Evolutionary conservation across 1,139 yeast species (phyloP).

Genomic region (Arxiozyma slooffiae): DNA sequence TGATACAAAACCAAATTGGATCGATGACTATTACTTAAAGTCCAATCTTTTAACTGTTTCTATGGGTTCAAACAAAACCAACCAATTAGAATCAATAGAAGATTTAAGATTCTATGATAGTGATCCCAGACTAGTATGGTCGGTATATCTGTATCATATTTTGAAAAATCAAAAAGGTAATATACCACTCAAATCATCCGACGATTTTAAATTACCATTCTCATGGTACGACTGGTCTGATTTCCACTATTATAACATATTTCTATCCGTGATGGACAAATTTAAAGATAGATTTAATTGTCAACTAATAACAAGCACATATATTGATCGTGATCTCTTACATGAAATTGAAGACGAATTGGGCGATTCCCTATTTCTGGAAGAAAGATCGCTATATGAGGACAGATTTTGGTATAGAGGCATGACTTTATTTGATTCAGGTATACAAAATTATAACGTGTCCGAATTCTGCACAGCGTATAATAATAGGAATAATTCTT

Average conservation of each 20-base stretch:
- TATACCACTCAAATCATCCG: neutral
- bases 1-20: conserved; percentile 14
- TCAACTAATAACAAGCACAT: conserved; percentile 11
- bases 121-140: conserved; percentile 23
- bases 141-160: conserved; percentile 14
- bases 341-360: conserved; percentile 11
- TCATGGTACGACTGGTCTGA: conserved; percentile 28
- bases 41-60: conserved; percentile 13
- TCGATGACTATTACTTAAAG: conserved; percentile 15
- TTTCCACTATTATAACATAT: conserved; percentile 18
- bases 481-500: neutral
- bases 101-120: conserved; percentile 18
- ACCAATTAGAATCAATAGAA: conserved; percentile 9
- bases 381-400: conserved; percentile 11
- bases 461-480: conserved; percentile 4
- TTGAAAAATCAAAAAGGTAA: conserved; percentile 3
- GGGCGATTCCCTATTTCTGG: conserved; percentile 8
- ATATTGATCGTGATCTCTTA: conserved; percentile 10
- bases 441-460: conserved; percentile 1
- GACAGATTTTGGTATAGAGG: conserved; percentile 13
- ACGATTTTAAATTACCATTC: conserved; percentile 11
- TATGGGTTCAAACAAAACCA: conserved; percentile 13
- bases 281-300: conserved; percentile 11
- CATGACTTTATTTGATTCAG: conserved; percentile 4
- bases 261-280: conserved; percentile 11